Evolutionary conservation across 2,329 filamentous ascomycete genomes (phyloP), one percentile per base, ranked within the genome.

Genomic region (Calonectria henricotiae): DNA sequence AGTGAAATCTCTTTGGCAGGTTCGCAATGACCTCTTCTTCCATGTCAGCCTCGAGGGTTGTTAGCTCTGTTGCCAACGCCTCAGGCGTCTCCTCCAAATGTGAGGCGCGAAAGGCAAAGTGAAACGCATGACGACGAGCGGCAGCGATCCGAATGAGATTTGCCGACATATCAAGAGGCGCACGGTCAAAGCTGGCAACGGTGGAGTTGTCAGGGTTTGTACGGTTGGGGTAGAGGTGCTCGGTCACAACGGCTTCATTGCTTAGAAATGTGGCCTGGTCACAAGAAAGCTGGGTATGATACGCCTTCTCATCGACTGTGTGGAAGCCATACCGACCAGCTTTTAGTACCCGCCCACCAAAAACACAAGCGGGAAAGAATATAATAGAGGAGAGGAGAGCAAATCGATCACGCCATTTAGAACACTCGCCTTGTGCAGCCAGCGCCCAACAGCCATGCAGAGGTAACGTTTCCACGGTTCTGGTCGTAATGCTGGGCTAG

Each of bases 111-210:
- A 63, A 63, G 5, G 61, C 67, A 67, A 66, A 69, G 37, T 66
- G 67, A 15, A 69, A 37, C 2, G 43, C 41, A 4, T 62, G 62
- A 4, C 67, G 67, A 9, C 67, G 67, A 13, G 62, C 44, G 12
- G 67, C 67, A 17, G 67, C 67, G 0, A 62, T 66, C 2, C 67
- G 41, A n/a, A 69, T 30, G 13, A 69, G 62, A 17, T 69, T 66
- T 23, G 67, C 51, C 35, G 67, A 60, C 62, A 69, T 69, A n/a
- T 66, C 62, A 3, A 69, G 67, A 13, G 60, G 46, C 23, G 30
- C 47, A 8, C 51, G 67, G 23, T 68, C 65, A 1, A 58, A 41
- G 15, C 30, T 49, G 11, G 25, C 37, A 20, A 35, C 11, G 20
- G 3, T 8, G 11, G 60, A 27, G 11, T 25, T 23, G 12, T 55